Evolutionary conservation across 1,139 yeast species (phyloP).

Genomic region (Lodderomyces metapsilosis): DNA sequence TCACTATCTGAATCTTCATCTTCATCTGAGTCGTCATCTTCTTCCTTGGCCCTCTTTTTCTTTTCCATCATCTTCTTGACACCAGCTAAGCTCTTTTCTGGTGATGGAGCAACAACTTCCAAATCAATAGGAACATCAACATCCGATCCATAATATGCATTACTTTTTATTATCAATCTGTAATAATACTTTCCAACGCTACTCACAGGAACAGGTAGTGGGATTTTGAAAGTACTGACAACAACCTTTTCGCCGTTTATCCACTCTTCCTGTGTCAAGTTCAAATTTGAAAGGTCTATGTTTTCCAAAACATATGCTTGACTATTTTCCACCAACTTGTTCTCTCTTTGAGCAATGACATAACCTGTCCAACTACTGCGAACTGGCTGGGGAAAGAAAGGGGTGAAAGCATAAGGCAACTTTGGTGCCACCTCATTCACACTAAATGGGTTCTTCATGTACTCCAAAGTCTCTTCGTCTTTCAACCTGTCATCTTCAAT

Average conservation of each 20-base stretch:
- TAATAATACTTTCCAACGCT: constrained; percentile 61
- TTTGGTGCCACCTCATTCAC: constrained; percentile 64
- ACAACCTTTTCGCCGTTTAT: constrained; percentile 43
- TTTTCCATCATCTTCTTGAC: constrained; percentile 10
- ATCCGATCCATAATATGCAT: constrained; percentile 71
- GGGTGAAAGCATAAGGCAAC: constrained; percentile 65
- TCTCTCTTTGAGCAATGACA: constrained; percentile 70
- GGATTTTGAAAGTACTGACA: constrained; percentile 72
- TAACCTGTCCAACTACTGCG: constrained; percentile 67
- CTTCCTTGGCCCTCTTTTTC: constrained; percentile 17
- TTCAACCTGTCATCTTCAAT: constrained; percentile 34
- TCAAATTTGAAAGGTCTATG: constrained; percentile 55
- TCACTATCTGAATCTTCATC: constrained; percentile 46
- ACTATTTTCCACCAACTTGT: constrained; percentile 64
- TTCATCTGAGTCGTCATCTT: constrained; percentile 18
- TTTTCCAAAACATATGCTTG: constrained; percentile 57
- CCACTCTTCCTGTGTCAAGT: constrained; percentile 49
- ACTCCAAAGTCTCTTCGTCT: constrained; percentile 58
- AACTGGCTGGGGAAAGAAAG: constrained; percentile 63
- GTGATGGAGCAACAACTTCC: constrained; percentile 56
- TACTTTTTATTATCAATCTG: constrained; percentile 61
- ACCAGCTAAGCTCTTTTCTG: constrained; percentile 13
- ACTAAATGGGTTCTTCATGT: constrained; percentile 68
- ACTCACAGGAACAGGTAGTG: constrained; percentile 64
- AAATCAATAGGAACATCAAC: constrained; percentile 64